Evolutionary conservation across 495 filamentous ascomycete species (phyloP).

Genomic region (Astrothelium macrocarpum): DNA sequence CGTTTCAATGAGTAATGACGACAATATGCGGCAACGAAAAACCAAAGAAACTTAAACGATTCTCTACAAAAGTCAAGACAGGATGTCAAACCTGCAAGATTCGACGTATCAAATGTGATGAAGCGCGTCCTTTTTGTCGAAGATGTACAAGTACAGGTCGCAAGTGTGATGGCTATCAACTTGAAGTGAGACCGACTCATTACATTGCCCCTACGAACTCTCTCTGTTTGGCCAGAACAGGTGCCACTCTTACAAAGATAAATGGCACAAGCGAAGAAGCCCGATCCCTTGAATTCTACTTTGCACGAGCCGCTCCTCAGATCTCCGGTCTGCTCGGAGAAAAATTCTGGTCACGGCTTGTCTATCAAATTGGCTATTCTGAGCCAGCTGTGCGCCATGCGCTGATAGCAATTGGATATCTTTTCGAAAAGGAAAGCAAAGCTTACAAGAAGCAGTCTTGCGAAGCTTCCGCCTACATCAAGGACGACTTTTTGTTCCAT

Average conservation of each 20-base stretch:
- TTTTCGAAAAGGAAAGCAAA: constrained; percentile 9
- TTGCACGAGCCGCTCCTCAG: background rate
- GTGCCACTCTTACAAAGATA: background rate
- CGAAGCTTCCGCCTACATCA: background rate
- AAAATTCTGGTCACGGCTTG: constrained; percentile 4
- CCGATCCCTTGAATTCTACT: background rate
- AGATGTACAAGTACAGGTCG: constrained; percentile 11
- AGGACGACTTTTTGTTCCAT: constrained; percentile 5
- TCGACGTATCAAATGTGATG: constrained; percentile 13
- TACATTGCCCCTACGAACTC: background rate
- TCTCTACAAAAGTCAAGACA: constrained; percentile 1
- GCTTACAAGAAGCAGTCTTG: background rate
- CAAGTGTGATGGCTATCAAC: constrained; percentile 6
- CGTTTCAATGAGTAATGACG: too few relatives aligned
- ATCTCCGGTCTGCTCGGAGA: constrained; percentile 5
- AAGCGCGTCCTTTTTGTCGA: constrained; percentile 7
- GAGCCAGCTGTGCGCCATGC: constrained; percentile 17
- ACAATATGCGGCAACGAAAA: background rate
- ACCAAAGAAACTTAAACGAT: background rate
- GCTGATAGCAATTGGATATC: constrained; percentile 12
- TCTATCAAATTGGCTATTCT: background rate
- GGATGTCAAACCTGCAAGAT: constrained; percentile 13
- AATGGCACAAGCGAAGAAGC: background rate
- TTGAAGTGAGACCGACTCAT: background rate
- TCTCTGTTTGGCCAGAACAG: background rate